Conservation (phyloP, 345 rosid species). For the Sisymbrium altissimum region DNA sequence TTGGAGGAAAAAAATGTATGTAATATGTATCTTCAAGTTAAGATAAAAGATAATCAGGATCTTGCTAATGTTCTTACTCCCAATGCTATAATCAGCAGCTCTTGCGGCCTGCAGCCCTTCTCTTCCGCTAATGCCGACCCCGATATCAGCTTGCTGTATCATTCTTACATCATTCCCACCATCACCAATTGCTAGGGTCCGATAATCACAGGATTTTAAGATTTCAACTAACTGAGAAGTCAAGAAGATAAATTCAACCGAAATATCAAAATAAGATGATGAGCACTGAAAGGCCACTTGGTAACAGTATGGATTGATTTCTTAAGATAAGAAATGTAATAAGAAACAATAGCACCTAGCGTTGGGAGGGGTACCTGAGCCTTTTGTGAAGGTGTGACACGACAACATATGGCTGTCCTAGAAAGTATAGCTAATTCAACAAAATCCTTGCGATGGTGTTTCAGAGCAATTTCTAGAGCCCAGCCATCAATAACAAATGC, state of each 20-base stretch:
- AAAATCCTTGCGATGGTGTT: conserved; percentile 73
- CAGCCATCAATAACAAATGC: conserved; percentile 98
- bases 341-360: background rate
- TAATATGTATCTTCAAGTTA: background rate
- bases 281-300: background rate
- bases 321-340: background rate
- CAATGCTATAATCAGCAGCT: conserved; percentile 98
- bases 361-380: conserved; percentile 63
- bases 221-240: conserved; percentile 80
- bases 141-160: conserved; percentile 99
- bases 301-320: background rate
- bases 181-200: conserved; percentile 96
- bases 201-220: conserved; percentile 88
- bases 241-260: background rate
- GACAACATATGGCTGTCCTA: conserved; percentile 98
- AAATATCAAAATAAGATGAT: background rate
- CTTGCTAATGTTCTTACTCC: conserved; percentile 52
- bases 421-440: conserved; percentile 91
- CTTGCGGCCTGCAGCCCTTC: conserved; percentile 99
- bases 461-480: conserved; percentile 95
- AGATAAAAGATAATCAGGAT: too few species aligned
- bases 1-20: background rate
- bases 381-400: conserved; percentile 96
- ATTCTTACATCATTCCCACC: conserved; percentile 99
- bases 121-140: conserved; percentile 98